Evolutionary conservation across 495 filamentous ascomycete genomes (phyloP).

Genomic region (Trichoderma asperelloides): DNA sequence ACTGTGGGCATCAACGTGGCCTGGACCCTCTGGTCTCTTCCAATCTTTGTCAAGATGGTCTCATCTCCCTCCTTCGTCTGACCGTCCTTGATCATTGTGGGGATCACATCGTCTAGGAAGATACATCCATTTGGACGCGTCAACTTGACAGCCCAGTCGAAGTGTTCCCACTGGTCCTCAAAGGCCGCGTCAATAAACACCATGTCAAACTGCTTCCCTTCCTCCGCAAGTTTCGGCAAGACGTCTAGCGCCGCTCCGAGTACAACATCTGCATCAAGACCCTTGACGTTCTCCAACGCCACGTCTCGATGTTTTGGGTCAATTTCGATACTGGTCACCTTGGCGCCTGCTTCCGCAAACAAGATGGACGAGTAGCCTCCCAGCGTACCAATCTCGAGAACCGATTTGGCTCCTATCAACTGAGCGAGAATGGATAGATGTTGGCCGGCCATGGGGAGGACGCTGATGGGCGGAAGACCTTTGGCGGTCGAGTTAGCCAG

Average conservation of each 20-base stretch:
- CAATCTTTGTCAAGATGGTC: constrained; percentile 32
- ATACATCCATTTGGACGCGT: constrained; percentile 27
- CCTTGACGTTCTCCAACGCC: constrained; percentile 33
- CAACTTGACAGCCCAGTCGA: constrained; percentile 35
- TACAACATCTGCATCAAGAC: constrained; percentile 34
- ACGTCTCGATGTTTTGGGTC: constrained; percentile 30
- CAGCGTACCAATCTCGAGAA: constrained; percentile 45
- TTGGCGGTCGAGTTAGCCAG: constrained; percentile 14
- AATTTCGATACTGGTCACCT: constrained; percentile 40
- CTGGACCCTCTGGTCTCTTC: constrained; percentile 31
- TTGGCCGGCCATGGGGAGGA: constrained; percentile 28
- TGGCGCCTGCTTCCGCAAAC: constrained; percentile 32
- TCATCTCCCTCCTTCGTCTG: constrained; percentile 12
- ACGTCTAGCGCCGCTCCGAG: constrained; percentile 38
- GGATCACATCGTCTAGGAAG: constrained; percentile 43
- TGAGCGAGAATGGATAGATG: constrained; percentile 31
- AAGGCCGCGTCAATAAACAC: constrained; percentile 45
- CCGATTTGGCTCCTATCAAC: constrained; percentile 25
- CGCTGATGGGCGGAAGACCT: constrained; percentile 22
- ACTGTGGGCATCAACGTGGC: constrained; percentile 39
- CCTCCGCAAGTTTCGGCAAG: constrained; percentile 28
- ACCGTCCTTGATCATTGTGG: constrained; percentile 18
- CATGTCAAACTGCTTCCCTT: constrained; percentile 38
- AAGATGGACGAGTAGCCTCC: constrained; percentile 46
- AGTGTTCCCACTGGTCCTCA: constrained; percentile 40